Evolutionary conservation across 345 rosid genomes (phyloP).

Genomic region (Hibiscus syriacus): DNA sequence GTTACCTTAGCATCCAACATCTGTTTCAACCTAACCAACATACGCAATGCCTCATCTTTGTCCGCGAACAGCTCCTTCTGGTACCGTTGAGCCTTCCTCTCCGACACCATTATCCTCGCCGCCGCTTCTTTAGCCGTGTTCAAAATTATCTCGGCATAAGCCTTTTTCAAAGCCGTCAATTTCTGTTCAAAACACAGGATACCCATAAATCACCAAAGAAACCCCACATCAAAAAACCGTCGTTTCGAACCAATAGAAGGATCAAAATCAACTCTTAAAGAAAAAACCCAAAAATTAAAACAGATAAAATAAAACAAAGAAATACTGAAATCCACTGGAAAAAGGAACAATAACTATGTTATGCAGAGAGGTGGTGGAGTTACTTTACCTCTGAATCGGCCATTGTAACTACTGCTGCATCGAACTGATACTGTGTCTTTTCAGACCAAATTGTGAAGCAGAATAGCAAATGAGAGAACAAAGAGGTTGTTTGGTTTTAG

Average conservation of each 20-base stretch:
- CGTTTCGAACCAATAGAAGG: constrained; percentile 6
- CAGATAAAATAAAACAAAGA: too few species aligned
- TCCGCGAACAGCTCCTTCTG: constrained; percentile 61
- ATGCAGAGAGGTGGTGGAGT: not conserved
- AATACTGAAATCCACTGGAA: constrained; percentile 6
- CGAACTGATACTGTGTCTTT: constrained; percentile 17
- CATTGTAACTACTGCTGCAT: constrained; percentile 33
- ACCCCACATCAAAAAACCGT: too few species aligned
- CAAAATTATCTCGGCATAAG: constrained; percentile 84
- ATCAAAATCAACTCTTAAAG: constrained; percentile 22
- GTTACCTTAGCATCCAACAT: constrained; percentile 78
- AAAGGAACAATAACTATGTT: constrained; percentile 7
- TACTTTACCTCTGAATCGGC: constrained; percentile 54
- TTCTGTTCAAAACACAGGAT: constrained; percentile 35
- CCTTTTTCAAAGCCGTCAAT: constrained; percentile 82
- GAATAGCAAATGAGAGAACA: too few species aligned
- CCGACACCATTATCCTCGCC: constrained; percentile 75
- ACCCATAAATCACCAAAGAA: constrained; percentile 4
- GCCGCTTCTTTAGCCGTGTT: constrained; percentile 92
- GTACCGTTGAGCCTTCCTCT: constrained; percentile 57
- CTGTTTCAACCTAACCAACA: constrained; percentile 75
- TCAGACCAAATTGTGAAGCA: constrained; percentile 38
- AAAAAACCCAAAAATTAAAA: constrained; percentile 9
- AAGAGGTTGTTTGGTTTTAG: constrained; percentile 17
- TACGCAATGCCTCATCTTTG: constrained; percentile 66